Percentiles rank a stretch among this genome's conserved stretches.
phyloP scores from a whole-genome alignment of 1,139 yeast species.

The Pichia sp. region DNA sequence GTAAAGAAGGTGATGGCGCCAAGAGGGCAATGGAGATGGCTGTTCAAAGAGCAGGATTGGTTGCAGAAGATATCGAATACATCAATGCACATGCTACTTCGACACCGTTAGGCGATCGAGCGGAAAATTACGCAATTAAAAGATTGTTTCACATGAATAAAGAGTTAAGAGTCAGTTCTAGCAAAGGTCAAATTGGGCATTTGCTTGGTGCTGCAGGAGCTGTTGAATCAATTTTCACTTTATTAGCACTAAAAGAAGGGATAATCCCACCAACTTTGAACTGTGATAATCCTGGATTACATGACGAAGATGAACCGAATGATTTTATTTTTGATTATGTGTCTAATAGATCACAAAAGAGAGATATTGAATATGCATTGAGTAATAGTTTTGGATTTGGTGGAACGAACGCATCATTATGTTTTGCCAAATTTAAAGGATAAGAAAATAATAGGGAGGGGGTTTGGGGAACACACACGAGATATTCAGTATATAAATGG shows the following conservation, averaged over 20 bases:
- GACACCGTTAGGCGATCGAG: constrained; percentile 79
- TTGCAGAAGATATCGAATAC: constrained; percentile 51
- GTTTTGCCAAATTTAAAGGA: constrained; percentile 31
- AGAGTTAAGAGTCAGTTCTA: constrained; percentile 51
- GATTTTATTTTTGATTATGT: constrained; percentile 58
- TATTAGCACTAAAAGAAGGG: constrained; percentile 52
- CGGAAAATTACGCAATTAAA: constrained; percentile 73
- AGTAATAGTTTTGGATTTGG: constrained; percentile 97
- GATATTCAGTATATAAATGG: constrained; percentile 34
- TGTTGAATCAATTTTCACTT: constrained; percentile 78
- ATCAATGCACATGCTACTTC: constrained; percentile 97
- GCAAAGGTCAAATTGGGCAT: constrained; percentile 92
- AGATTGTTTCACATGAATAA: constrained; percentile 37
- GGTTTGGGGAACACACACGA: too few species aligned
- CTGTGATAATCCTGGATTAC: constrained; percentile 46
- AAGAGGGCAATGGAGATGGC: constrained; percentile 77
- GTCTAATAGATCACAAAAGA: constrained; percentile 36
- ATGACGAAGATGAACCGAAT: constrained; percentile 32
- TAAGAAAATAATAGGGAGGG: too few species aligned
- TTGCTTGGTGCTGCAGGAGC: constrained; percentile 95
- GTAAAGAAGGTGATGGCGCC: constrained; percentile 79
- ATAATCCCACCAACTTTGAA: constrained; percentile 77
- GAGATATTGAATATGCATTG: constrained; percentile 38
- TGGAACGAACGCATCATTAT: constrained; percentile 80
- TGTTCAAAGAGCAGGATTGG: constrained; percentile 39